Conservation (phyloP, 805 yeast species). For the Candida insectalens region DNA sequence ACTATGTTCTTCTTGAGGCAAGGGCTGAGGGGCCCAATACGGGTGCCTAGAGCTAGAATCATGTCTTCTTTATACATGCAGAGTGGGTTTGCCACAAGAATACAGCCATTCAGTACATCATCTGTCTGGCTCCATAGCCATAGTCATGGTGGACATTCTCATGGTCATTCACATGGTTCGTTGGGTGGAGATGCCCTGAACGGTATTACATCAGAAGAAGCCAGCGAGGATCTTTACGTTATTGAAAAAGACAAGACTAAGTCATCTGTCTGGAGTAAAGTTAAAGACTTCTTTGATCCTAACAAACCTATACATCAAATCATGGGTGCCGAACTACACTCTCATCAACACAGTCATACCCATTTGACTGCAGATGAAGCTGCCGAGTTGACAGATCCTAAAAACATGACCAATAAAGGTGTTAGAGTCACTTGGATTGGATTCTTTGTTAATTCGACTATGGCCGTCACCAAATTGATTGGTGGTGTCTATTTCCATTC, state of each 20-base stretch:
- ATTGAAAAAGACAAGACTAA: constrained; percentile 12
- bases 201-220: constrained; percentile 20
- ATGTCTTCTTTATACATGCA: too few species aligned
- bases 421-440: constrained; percentile 93
- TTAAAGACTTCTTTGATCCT: constrained; percentile 27
- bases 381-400: constrained; percentile 34
- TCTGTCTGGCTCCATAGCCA: too few species aligned
- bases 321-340: constrained; percentile 14
- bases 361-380: constrained; percentile 33
- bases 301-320: constrained; percentile 23
- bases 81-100: too few species aligned
- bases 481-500: constrained; percentile 94
- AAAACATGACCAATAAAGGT: constrained; percentile 61
- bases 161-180: not conserved
- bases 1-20: too few species aligned
- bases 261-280: constrained; percentile 15
- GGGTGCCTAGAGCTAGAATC: too few species aligned
- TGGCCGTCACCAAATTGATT: constrained; percentile 78
- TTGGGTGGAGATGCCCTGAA: constrained; percentile 12
- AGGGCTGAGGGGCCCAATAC: too few species aligned
- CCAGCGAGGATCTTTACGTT: constrained; percentile 6
- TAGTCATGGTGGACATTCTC: constrained; percentile 2
- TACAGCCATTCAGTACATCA: too few species aligned
- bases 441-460: constrained; percentile 66
- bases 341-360: constrained; percentile 24